Base-by-base conservation (phyloP, 1,284 basidiomycete genomes). In the Sporisorium exsertum region DNA sequence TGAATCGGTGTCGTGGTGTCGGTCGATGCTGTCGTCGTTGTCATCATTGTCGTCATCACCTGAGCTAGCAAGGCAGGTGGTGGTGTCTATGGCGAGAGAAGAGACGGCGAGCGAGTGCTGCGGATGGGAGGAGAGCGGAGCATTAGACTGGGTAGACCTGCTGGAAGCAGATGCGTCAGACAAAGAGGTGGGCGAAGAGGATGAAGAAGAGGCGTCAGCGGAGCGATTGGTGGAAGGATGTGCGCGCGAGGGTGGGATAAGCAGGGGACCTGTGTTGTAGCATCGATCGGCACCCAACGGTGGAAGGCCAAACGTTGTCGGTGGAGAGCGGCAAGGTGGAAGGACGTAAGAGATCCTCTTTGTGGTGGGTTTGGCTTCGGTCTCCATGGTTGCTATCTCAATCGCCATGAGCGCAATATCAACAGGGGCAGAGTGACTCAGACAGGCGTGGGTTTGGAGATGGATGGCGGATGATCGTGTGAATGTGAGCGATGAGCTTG, bases 41-140 rank as follows among this genome's bases (percentile, higher is more conserved):
- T 58, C 42, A 9, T 72, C 63, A 8, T 58, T 35, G 15, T 42
- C 47, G 6, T 58, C 42, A 12, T 55, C 20, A 22, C 35, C 47
- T 13, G 51, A 45, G 35, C 57, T 32, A 1, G 62, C 56, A 40
- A 83, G 72, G 59, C 70, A 73, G 6, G 81, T 82, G 26, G 54
- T 74, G 8, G 77, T 58, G 52, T 83, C 82, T 49, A 82, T 64
- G 15, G 82, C 80, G 24, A 84, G 76, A 8, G 78, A 80, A 18
- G 81, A 82, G 33, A 85, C 74, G 18, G 83, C 78, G 0, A 83
- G 76, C n/a, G 75, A 72, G 45, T 85, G 83, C 46, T 73, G 71
- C 0, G 83, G 79, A 65, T 79, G 78, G 2, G 60, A 37, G 27
- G 61, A 42, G 43, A 57, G 56, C 1, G 63, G 47, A 16, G 58